Evolutionary conservation across 2,329 filamentous ascomycete genomes (phyloP).

Genomic region (Erysiphe pulchra): DNA sequence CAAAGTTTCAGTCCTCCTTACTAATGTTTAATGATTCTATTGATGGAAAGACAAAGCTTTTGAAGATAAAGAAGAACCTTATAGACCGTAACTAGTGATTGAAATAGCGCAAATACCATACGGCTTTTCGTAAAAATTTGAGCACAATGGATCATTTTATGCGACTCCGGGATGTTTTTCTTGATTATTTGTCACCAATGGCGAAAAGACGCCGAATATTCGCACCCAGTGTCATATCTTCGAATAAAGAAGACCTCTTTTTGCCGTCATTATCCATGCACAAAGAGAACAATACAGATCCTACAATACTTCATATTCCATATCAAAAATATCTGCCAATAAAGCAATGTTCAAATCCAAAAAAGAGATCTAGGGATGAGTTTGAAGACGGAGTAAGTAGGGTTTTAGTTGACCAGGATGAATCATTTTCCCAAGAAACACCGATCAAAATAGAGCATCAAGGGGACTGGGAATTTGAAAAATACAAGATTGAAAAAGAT

Average conservation of each 20-base stretch:
- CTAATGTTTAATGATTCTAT: too few species aligned
- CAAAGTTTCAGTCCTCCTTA: too few species aligned
- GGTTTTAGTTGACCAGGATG: not conserved
- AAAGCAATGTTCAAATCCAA: slow-evolving; percentile 5
- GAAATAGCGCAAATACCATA: not conserved
- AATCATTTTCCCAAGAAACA: not conserved
- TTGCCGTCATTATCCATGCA: slow-evolving; percentile 3
- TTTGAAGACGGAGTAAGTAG: slow-evolving; percentile 3
- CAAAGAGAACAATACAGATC: not conserved
- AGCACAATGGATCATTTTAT: slow-evolving; percentile 9
- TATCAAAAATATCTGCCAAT: slow-evolving; percentile 5
- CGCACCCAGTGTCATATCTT: slow-evolving; percentile 5
- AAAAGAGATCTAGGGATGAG: slow-evolving; percentile 9
- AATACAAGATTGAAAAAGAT: not conserved
- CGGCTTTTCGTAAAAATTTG: not conserved
- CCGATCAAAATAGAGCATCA: not conserved
- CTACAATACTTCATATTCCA: slow-evolving; percentile 2
- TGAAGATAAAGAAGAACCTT: not conserved
- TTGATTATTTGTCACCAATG: slow-evolving; percentile 10
- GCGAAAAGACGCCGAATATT: slow-evolving; percentile 12
- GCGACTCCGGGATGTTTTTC: slow-evolving; percentile 9
- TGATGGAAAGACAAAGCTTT: too few species aligned
- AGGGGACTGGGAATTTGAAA: not conserved
- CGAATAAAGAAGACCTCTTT: slow-evolving; percentile 5
- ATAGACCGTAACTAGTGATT: not conserved